Percentiles rank a stretch among this genome's conserved stretches.
phyloP scores from a whole-genome alignment of 768 basidiomycete species.

The Suillus spraguei region DNA sequence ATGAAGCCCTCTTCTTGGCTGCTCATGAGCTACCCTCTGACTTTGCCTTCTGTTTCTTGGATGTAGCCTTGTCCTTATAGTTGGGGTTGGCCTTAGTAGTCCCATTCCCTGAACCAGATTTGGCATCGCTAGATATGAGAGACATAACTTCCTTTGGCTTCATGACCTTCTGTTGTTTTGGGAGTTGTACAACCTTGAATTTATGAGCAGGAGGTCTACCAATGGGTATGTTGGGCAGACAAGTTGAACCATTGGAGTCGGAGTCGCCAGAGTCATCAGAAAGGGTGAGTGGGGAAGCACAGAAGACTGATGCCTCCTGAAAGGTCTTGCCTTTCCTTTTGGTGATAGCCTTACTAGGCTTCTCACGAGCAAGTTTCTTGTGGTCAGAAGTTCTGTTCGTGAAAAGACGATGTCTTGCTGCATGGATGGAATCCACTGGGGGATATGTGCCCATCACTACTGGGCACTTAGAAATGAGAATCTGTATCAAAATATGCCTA shows the following conservation, averaged over 20 bases:
- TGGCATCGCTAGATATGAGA: not conserved
- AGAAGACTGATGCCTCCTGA: not conserved
- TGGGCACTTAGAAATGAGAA: not conserved
- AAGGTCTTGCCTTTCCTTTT: not conserved
- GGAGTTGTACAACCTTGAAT: not conserved
- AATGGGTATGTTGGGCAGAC: not conserved
- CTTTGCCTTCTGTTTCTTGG: not conserved
- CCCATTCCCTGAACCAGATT: not conserved
- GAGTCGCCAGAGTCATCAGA: not conserved
- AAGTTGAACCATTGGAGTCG: not conserved
- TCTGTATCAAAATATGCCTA: not conserved
- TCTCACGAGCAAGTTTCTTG: not conserved
- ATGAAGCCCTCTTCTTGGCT: not conserved
- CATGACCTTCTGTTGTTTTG: not conserved
- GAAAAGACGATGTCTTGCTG: not conserved
- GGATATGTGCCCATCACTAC: not conserved
- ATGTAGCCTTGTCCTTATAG: not conserved
- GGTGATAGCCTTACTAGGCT: not conserved
- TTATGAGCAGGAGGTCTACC: not conserved
- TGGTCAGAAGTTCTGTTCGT: not conserved
- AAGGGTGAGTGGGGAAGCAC: not conserved
- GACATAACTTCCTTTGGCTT: not conserved
- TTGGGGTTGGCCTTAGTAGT: not conserved
- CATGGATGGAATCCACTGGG: not conserved
- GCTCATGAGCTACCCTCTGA: not conserved